Percentiles rank a stretch among this genome's conserved stretches.
These are phyloP conservation scores for Dentiscutata heterogama DNA, from an alignment of 371 early-diverging fungal species.

Conservation along the genomic window DNA sequence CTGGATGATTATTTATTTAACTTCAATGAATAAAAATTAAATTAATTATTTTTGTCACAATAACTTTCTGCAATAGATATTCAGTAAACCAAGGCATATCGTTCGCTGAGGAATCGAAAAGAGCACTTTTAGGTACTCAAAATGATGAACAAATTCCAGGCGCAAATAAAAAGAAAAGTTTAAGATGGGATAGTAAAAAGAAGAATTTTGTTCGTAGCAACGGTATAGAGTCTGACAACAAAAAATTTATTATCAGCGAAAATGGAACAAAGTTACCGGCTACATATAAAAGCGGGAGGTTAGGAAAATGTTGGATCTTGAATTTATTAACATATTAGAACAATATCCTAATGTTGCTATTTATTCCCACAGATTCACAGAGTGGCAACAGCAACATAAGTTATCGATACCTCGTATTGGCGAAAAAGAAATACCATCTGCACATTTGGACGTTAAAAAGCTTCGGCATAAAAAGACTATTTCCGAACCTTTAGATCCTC, in stretches of 20 bases:
- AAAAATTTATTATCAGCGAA: constrained; percentile 94
- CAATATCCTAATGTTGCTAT: background rate
- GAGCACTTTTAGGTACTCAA: constrained; percentile 82
- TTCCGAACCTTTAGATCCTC: constrained; percentile 72
- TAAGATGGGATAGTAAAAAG: constrained; percentile 96
- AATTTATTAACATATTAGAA: background rate
- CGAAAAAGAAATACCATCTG: constrained; percentile 79
- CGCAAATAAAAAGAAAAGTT: constrained; percentile 61
- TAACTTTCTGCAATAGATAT: constrained; percentile 58
- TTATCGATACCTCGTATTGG: constrained; percentile 84
- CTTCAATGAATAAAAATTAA: background rate
- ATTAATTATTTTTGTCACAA: background rate
- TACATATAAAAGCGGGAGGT: constrained; percentile 86
- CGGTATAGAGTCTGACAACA: constrained; percentile 95
- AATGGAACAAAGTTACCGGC: constrained; percentile 92
- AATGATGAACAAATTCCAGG: constrained; percentile 86
- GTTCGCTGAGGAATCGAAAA: constrained; percentile 85
- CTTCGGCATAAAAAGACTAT: constrained; percentile 72
- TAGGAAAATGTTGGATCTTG: background rate
- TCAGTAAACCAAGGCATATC: constrained; percentile 78
- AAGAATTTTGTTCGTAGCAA: constrained; percentile 87
- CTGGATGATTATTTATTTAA: background rate
- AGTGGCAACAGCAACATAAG: constrained; percentile 92
- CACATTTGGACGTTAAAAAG: constrained; percentile 57
- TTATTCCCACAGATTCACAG: constrained; percentile 66